Evolutionary conservation across 164 flowering plant species (phyloP), one percentile per base, ranked within the genome.

Genomic region (Chloranthus sessilifolius): DNA sequence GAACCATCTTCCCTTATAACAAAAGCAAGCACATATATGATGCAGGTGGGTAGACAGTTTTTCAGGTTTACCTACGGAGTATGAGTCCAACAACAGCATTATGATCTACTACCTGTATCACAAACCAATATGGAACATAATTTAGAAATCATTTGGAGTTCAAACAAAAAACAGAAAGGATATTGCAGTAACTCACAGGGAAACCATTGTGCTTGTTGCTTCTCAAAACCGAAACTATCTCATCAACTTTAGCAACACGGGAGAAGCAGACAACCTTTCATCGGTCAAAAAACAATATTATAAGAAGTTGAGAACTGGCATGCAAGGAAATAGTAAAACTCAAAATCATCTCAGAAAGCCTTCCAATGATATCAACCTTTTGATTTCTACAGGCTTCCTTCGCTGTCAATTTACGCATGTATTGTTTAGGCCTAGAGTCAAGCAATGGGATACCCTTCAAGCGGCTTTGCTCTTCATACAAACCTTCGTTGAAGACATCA

Each of bases 401-500:
- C 51, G 95, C 99, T 14, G 84, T 79, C 83, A 82, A 78, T 37
- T 59, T 74, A 39, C 99, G 76, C 97, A 92, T 86, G 58, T 81
- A 73, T 30, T 82, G 73, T 54, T 88, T 89, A 47, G 99, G 97
- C 63, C 73, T 79, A 42, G 97, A 86, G 62, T 88, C 99, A 34
- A 92, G 84, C 21, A 88, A 69, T 4, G 99, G 97, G 50, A 92
- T 84, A 52, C 85, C 82, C 67, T 75, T 80, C 60, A 92, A 50
- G 24, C 72, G 77, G 12, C 95, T 95, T 65, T 88, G 95, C 60
- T 75, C 89, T 73, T 92, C 99, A 68, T 92, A 92, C 19, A 92
- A 51, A 23, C 99, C 97, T 72, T 88, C 92, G 71, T 86, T 92
- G 59, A 92, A 92, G 55, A 77, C 91, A 78, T 92, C 99, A 56